Evolutionary conservation across 768 basidiomycete genomes (phyloP), one percentile per base, ranked within the genome.

Genomic region (Arthromyces matolae): DNA sequence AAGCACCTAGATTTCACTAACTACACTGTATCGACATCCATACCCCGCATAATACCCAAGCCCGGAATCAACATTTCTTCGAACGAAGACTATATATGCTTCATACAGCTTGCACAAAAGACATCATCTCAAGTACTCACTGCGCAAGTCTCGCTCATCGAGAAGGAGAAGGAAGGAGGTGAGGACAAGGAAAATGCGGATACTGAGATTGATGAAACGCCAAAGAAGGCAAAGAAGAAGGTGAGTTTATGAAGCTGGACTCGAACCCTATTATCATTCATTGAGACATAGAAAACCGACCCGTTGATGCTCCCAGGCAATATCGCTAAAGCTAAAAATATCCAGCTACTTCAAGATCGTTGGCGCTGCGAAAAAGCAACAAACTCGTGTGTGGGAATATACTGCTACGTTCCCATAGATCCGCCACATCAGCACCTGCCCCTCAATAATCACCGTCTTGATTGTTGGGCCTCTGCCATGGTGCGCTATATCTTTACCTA

Each of bases 351-450:
- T n/a, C 35, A 31, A 14, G 43, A 45, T 19, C 4, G 18, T 24
- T 45, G 43, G 43, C 9, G 14, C 10, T 45, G 43, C 19, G n/a
- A 13, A 8, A 33, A 22, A 35, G 23, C 22, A 32, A 20, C 34
- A 34, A 24, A 45, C 29, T 23, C 1, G 18, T 50, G 49, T 40
- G 38, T 40, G 14, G 38, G 38, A 14, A 25, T 23, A 4, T 23
- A 40, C 18, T 40, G 38, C 38, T 40, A 40, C 12, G 3, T 10
- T 4, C 24, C n/a, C 16, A 13, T 25, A 40, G 14, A 40, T 13
- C 23, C 16, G 6, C 25, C 49, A 12, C 33, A 55, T 51, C 51
- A 46, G 36, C 56, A 52, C 49, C 37, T 47, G 7, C 40, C 45
- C 8, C 23, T 52, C 5, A 52, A 20, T 28, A 45, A 47, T 52